A percentile compares a stretch with the other conserved stretches of the same genome.
phyloP scores from a whole-genome alignment of 129 eudicot genomes.

The Arctium minus region DNA sequence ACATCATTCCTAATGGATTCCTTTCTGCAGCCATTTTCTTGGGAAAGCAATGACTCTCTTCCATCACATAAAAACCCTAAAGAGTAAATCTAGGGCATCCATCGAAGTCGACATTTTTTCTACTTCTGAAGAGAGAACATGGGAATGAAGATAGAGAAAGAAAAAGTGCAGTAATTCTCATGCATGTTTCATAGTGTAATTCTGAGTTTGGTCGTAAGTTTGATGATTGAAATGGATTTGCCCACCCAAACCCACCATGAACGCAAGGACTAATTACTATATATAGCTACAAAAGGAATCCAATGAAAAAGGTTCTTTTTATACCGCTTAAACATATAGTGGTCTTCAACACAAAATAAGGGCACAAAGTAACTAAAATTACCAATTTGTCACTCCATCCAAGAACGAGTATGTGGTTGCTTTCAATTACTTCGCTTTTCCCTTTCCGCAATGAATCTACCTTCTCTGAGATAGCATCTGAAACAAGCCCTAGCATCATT shows the following conservation, averaged over 20 bases:
- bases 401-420: conserved; percentile 87
- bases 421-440: conserved; percentile 96
- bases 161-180: background rate
- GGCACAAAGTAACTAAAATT: conserved; percentile 16
- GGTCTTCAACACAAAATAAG: background rate
- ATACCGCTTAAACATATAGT: background rate
- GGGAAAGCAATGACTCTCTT: background rate
- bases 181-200: background rate
- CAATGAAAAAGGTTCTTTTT: too few relatives aligned
- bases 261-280: background rate
- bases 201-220: background rate
- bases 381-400: conserved; percentile 99
- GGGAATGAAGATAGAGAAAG: background rate
- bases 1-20: background rate
- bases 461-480: conserved; percentile 98
- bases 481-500: conserved; percentile 98
- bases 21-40: background rate
- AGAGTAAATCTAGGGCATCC: background rate
- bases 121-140: background rate
- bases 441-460: conserved; percentile 96
- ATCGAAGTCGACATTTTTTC: background rate
- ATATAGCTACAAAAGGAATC: background rate
- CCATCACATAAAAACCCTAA: background rate
- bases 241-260: background rate
- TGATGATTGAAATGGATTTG: background rate